A percentile compares a stretch with the other conserved stretches of the same genome.
Evolutionary conservation across 352 stramenopile genomes (phyloP).

Genomic region (Globisporangium irregulare): DNA sequence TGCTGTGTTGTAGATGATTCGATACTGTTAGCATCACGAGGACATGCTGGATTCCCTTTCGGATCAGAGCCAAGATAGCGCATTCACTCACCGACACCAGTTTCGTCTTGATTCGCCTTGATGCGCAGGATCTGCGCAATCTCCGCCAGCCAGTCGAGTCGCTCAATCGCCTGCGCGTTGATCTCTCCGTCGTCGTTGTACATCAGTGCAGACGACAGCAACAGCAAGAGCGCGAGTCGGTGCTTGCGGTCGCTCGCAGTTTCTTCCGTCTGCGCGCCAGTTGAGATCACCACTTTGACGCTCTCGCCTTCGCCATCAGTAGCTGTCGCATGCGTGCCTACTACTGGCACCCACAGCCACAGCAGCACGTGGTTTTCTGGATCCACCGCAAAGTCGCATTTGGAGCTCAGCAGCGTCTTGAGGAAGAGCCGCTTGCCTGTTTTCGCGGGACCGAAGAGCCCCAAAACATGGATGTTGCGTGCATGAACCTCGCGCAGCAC

Average conservation of each 20-base stretch:
- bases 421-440: slow-evolving; percentile 51
- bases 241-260: slow-evolving; percentile 10
- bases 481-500: slow-evolving; percentile 20
- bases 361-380: slow-evolving; percentile 29
- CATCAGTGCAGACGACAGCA: slow-evolving; percentile 56
- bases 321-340: neutral
- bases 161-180: slow-evolving; percentile 34
- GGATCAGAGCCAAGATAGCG: no score
- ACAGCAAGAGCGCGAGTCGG: slow-evolving; percentile 37
- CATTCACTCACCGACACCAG: slow-evolving; percentile 36
- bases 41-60: no score
- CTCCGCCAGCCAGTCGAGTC: slow-evolving; percentile 45
- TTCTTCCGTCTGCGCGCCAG: slow-evolving; percentile 18
- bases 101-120: slow-evolving; percentile 57
- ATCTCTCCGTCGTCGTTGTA: slow-evolving; percentile 65
- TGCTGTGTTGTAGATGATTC: slow-evolving; percentile 9
- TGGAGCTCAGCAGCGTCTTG: slow-evolving; percentile 32
- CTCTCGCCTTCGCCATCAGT: neutral
- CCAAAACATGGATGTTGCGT: slow-evolving; percentile 35
- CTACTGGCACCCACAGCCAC: slow-evolving; percentile 38
- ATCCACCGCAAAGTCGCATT: slow-evolving; percentile 21
- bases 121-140: slow-evolving; percentile 41
- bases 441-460: slow-evolving; percentile 34
- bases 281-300: slow-evolving; percentile 27
- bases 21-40: no score